These are phyloP conservation scores for Fusarium lateritium DNA, from an alignment of 2,329 filamentous ascomycete species.

Conservation along the genomic window DNA sequence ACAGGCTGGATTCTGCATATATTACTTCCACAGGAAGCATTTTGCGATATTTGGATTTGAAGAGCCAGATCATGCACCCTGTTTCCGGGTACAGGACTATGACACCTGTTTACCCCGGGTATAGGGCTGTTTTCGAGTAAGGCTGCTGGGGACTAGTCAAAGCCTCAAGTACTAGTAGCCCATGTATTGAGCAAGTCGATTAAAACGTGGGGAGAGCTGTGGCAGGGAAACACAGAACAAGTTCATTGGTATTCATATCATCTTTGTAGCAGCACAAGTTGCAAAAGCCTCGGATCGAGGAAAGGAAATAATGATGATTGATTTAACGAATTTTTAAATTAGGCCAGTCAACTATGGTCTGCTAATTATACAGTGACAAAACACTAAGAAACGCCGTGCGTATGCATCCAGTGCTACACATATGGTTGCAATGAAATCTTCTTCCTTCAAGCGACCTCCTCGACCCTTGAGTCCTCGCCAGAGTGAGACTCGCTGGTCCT, in stretches of 20 bases:
- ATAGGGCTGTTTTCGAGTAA: conserved; percentile 5
- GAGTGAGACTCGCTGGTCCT: conserved; percentile 45
- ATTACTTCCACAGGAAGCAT: neutral
- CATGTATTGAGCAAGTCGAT: neutral
- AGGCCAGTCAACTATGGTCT: conserved; percentile 5
- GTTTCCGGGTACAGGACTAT: conserved; percentile 1
- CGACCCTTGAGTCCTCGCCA: conserved; percentile 34
- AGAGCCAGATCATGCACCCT: conserved; percentile 6
- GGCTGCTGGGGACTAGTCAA: neutral
- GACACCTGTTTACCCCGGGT: neutral
- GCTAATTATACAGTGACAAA: conserved; percentile 30
- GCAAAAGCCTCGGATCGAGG: neutral
- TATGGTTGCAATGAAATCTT: neutral
- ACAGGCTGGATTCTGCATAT: neutral
- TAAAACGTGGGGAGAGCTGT: neutral
- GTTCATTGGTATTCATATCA: too few species aligned
- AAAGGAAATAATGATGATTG: conserved; percentile 26
- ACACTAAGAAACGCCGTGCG: conserved; percentile 26
- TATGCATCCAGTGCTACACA: conserved; percentile 25
- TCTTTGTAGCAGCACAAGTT: neutral
- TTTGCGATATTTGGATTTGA: neutral
- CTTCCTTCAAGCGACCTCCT: conserved; percentile 38
- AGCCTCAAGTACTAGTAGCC: too few species aligned
- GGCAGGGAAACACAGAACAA: too few species aligned
- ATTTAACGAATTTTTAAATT: conserved; percentile 2